Evolutionary conservation across 2,329 filamentous ascomycete genomes (phyloP).

Genomic region (Colletotrichum kahawae): DNA sequence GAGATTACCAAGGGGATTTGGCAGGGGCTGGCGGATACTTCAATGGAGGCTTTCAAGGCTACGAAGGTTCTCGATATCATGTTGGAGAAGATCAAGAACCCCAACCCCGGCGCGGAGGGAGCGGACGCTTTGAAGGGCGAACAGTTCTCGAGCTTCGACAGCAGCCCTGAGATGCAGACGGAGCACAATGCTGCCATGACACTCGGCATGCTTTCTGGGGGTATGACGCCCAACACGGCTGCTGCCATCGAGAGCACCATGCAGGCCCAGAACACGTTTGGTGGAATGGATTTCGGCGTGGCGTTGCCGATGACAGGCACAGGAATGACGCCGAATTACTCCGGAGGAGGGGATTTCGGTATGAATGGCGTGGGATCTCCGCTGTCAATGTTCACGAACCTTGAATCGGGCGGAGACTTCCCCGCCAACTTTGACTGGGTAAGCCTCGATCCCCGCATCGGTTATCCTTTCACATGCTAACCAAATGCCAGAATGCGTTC

Average conservation of each 20-base stretch:
- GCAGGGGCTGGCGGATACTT: conserved; percentile 76
- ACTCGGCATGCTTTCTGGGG: conserved; percentile 47
- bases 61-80: conserved; percentile 82
- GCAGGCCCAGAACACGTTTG: conserved; percentile 47
- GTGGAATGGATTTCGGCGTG: conserved; percentile 49
- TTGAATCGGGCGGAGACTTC: conserved; percentile 42
- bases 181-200: conserved; percentile 47
- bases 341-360: conserved; percentile 32
- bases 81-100: conserved; percentile 74
- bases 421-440: conserved; percentile 64
- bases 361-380: conserved; percentile 47
- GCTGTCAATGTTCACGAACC: conserved; percentile 57
- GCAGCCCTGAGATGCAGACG: conserved; percentile 30
- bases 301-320: conserved; percentile 32
- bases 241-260: conserved; percentile 31
- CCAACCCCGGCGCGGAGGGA: conserved; percentile 30
- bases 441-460: conserved; percentile 30
- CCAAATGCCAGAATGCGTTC: conserved; percentile 52
- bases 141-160: conserved; percentile 30
- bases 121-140: conserved; percentile 21
- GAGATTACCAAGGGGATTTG: conserved; percentile 80
- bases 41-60: conserved; percentile 91
- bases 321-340: conserved; percentile 42
- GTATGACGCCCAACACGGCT: conserved; percentile 35
- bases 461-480: conserved; percentile 25